A percentile compares a stretch with the other conserved stretches of the same genome.
phyloP scores from a whole-genome alignment of 768 basidiomycete genomes.

The Lentinula aciculospora region DNA sequence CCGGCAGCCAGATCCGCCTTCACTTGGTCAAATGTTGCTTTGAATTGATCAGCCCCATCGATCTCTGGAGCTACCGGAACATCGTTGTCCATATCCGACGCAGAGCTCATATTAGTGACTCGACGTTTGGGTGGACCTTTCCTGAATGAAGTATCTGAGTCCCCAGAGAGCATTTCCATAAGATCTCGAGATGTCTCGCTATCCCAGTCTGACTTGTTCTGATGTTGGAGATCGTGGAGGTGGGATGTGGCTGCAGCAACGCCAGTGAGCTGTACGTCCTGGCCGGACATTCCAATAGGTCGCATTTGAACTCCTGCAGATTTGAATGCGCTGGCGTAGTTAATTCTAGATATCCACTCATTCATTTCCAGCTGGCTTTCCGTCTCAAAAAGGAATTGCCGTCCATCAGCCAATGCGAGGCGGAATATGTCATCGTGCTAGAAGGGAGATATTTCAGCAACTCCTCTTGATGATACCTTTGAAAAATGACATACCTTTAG shows the following conservation, averaged over 20 bases:
- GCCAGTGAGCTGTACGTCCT: slow-evolving; percentile 73
- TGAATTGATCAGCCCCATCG: slow-evolving; percentile 62
- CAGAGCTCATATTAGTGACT: slow-evolving; percentile 23
- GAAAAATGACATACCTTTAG: slow-evolving; percentile 50
- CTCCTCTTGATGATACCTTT: neutral
- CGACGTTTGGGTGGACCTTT: slow-evolving; percentile 20
- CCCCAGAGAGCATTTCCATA: slow-evolving; percentile 35
- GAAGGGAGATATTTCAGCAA: neutral
- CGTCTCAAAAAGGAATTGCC: slow-evolving; percentile 79
- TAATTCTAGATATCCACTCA: slow-evolving; percentile 87
- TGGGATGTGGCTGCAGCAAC: slow-evolving; percentile 85
- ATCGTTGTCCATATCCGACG: slow-evolving; percentile 32
- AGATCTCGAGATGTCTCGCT: slow-evolving; percentile 31
- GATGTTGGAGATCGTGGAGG: slow-evolving; percentile 57
- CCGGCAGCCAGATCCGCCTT: slow-evolving; percentile 76
- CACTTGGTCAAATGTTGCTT: slow-evolving; percentile 80
- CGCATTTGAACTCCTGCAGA: slow-evolving; percentile 80
- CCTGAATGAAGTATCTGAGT: slow-evolving; percentile 16
- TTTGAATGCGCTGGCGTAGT: slow-evolving; percentile 93
- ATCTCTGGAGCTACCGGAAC: slow-evolving; percentile 47
- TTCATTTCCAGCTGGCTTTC: slow-evolving; percentile 67
- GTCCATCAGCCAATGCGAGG: slow-evolving; percentile 68
- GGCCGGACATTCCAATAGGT: slow-evolving; percentile 58
- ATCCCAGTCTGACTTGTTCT: slow-evolving; percentile 35
- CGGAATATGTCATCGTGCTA: slow-evolving; percentile 74